phyloP scores from a whole-genome alignment of 345 rosid species.

The Aurinia saxatilis region DNA sequence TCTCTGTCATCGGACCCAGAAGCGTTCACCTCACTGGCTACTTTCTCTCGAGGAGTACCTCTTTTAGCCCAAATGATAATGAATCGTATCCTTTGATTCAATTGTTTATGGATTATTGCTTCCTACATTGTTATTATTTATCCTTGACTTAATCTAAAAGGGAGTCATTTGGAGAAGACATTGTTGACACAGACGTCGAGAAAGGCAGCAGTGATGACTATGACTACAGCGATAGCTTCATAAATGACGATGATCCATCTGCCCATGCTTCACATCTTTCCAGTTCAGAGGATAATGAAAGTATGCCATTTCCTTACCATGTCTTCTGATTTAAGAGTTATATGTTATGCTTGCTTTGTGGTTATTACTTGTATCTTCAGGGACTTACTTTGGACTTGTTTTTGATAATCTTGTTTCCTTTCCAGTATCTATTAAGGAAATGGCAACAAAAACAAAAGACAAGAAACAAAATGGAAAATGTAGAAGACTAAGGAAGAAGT shows the following conservation, averaged over 20 bases:
- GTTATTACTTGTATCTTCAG: not conserved
- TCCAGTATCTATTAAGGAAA: constrained; percentile 28
- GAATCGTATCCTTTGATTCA: constrained; percentile 53
- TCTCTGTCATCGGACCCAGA: constrained; percentile 65
- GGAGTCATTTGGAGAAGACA: constrained; percentile 66
- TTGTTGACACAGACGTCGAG: constrained; percentile 51
- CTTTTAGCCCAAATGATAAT: constrained; percentile 19
- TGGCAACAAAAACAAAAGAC: constrained; percentile 9
- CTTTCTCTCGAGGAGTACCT: constrained; percentile 27
- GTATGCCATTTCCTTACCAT: constrained; percentile 23
- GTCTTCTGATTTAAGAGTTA: no score
- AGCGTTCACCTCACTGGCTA: constrained; percentile 71
- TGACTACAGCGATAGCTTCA: constrained; percentile 63
- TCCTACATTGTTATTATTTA: not conserved
- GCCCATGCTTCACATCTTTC: constrained; percentile 29
- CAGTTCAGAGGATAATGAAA: constrained; percentile 24
- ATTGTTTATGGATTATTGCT: not conserved
- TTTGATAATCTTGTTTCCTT: not conserved
- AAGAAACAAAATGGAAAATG: constrained; percentile 22
- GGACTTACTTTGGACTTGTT: not conserved
- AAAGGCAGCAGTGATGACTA: constrained; percentile 44
- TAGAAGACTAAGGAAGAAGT: constrained; percentile 42
- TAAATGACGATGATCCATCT: constrained; percentile 44
- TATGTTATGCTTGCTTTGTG: not conserved
- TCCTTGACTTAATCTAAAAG: constrained; percentile 27